Base-by-base conservation (phyloP, 2,329 filamentous ascomycete genomes). In the Zymoseptoria ardabiliae region DNA sequence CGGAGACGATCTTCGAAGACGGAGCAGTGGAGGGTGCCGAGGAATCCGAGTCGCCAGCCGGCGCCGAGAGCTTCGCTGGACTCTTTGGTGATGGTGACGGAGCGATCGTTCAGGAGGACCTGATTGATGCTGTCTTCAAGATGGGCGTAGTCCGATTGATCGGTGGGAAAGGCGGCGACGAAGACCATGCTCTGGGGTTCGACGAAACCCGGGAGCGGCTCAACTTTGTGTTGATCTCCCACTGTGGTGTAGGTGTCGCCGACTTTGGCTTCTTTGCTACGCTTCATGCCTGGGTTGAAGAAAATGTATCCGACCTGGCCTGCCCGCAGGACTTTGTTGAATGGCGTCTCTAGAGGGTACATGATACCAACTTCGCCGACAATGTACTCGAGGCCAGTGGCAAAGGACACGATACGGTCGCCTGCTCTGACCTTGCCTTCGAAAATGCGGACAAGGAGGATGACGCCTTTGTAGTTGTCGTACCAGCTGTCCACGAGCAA, bases 181-280 rank as follows among this genome's bases (percentile, higher is more conserved):
- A 99, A 99, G 4, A 99, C 94, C 94, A 99, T 99, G 5, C 92
- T 89, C 74, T 99, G 96, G 1, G 94, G 93, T 73, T 99, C 94
- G 71, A 96, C 93, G 62, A 99, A 99, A 2, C 93, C 94, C 0
- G 91, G 91, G 57, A 92, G 87, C 11, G 90, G 86, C 72, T 92
- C 82, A 2, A 99, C 91, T 0, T 81, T 70, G 60, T 85, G 83
- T 75, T 96, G 90, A 21, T 79, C 85, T 2, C 90, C 91, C 2
- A 91, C 82, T 1, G 84, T 89, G 0, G 94, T 97, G 69, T 91
- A 96, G 0, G 94, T 99, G 70, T 99, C 94, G 55, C 94, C 94
- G 25, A 97, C 87, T 75, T 97, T 95, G 54, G 94, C 93, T 71
- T 99, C 94, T 72, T 96, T 88, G 59, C 92, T 96, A 66, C 84